phyloP scores from a whole-genome alignment of 164 flowering plant genomes.

The grape (Vitis vinifera) region ASM3070453v1 NC_081808.1:6982001-6982500 shows the following conservation, averaged over 20 bases:
- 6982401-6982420: constrained; percentile 20
- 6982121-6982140: no score
- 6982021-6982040: no score
- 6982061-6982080: no score
- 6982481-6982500: not conserved
- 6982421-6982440: constrained; percentile 7
- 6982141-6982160: no score
- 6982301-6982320: no score
- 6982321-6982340: not conserved
- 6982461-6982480: not conserved
- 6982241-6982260: not conserved
- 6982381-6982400: not conserved
- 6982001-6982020: no score
- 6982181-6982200: no score
- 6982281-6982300: not conserved
- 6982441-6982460: constrained; percentile 5
- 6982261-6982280: constrained; percentile 9
- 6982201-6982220: not conserved
- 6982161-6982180: no score
- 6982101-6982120: no score
- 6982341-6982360: not conserved
- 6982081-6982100: no score
- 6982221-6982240: not conserved
- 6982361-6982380: not conserved
- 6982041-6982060: no score